phyloP scores from a whole-genome alignment of 805 yeast species.

The Yarrowia sp. region DNA sequence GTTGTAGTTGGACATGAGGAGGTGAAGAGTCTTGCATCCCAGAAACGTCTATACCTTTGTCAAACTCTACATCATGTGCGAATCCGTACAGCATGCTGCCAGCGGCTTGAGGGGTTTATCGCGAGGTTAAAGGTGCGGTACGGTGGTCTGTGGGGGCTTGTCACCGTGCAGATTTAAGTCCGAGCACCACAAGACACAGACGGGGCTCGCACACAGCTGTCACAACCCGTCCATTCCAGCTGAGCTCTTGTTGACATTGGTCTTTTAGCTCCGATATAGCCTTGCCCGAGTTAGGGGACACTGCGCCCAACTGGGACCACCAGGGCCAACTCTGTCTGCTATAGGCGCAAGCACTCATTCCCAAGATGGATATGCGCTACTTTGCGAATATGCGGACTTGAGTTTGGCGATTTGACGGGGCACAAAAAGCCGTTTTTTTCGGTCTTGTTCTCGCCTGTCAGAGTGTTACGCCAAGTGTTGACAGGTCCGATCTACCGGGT shows the following conservation, averaged over 20 bases:
- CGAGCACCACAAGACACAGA: not conserved
- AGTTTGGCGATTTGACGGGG: not conserved
- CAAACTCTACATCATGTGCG: slow-evolving; percentile 24
- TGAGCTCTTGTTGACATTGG: slow-evolving; percentile 19
- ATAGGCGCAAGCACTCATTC: slow-evolving; percentile 8
- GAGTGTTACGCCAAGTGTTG: not conserved
- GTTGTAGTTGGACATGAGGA: slow-evolving; percentile 34
- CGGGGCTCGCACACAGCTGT: too few species aligned
- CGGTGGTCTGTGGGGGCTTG: too few species aligned
- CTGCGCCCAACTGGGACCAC: slow-evolving; percentile 32
- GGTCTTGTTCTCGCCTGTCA: not conserved
- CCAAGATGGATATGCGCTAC: slow-evolving; percentile 25
- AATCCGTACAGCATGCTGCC: slow-evolving; percentile 1
- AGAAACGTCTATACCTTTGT: not conserved
- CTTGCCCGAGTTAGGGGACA: slow-evolving; percentile 22
- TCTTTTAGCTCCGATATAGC: slow-evolving; percentile 22
- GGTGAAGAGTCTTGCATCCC: slow-evolving; percentile 6
- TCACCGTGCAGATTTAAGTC: not conserved
- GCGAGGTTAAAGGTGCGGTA: not conserved
- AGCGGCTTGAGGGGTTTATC: slow-evolving; percentile 14
- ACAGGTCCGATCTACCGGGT: too few species aligned
- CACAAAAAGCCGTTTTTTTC: too few species aligned
- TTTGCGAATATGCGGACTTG: slow-evolving; percentile 4
- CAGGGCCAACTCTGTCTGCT: slow-evolving; percentile 10
- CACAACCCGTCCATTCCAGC: too few species aligned